These are phyloP conservation scores for Ophiosphaerella narmari DNA, from an alignment of 2,329 filamentous ascomycete genomes.

Conservation along the genomic window DNA sequence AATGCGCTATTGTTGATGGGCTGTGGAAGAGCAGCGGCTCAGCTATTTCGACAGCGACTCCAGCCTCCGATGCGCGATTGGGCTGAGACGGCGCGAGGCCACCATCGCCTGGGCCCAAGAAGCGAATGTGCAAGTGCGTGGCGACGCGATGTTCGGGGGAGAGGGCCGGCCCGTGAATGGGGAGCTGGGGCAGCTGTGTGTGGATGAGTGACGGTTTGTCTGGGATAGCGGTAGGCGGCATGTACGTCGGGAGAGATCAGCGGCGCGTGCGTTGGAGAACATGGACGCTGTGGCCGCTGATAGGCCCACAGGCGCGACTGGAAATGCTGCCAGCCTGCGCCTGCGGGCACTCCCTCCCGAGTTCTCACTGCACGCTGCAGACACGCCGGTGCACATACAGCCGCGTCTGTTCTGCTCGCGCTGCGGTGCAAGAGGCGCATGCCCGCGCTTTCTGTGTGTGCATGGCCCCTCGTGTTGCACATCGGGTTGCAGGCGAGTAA, in stretches of 20 bases:
- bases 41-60: conserved; percentile 28
- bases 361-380: background rate
- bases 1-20: conserved; percentile 5
- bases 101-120: conserved; percentile 32
- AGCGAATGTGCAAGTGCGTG: conserved; percentile 13
- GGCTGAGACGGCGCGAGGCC: conserved; percentile 27
- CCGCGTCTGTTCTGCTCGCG: background rate
- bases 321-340: background rate
- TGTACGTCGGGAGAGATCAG: conserved; percentile 3
- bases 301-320: conserved; percentile 1
- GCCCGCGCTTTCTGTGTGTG: too few species aligned
- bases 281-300: background rate
- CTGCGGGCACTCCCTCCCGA: background rate
- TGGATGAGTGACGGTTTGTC: background rate
- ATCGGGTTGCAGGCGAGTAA: background rate
- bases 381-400: too few species aligned
- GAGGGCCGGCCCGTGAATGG: background rate
- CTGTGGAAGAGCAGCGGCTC: conserved; percentile 11
- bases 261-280: conserved; percentile 3
- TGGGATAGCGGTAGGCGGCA: conserved; percentile 4
- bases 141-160: background rate
- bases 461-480: too few species aligned
- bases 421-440: background rate
- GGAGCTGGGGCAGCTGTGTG: background rate
- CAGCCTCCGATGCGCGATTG: conserved; percentile 33